Evolutionary conservation across 352 stramenopile species (phyloP).

Genomic region (Globisporangium megalacanthum): DNA sequence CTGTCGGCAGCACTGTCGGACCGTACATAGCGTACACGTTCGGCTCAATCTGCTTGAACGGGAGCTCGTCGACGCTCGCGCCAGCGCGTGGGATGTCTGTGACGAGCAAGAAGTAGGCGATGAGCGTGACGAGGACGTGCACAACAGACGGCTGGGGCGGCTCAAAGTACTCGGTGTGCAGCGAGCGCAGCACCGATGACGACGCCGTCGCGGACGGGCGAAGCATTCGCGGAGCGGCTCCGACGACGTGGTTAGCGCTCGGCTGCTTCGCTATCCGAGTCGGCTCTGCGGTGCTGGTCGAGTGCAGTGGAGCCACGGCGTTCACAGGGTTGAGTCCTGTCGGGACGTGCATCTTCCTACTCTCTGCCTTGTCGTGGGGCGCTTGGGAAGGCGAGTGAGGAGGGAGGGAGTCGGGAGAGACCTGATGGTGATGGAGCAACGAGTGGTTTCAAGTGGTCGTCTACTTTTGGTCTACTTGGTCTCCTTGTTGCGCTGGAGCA

Average conservation of each 20-base stretch:
- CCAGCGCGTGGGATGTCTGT: conserved; percentile 35
- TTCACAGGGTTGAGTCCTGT: not conserved
- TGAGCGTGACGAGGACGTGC: conserved; percentile 29
- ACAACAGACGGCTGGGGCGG: conserved; percentile 13
- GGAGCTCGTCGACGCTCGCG: conserved; percentile 30
- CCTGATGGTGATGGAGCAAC: too few species aligned
- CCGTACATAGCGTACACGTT: conserved; percentile 48
- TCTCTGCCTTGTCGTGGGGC: not conserved
- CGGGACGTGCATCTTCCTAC: conserved; percentile 1
- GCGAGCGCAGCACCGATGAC: conserved; percentile 8
- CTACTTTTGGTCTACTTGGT: not conserved
- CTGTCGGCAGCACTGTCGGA: conserved; percentile 23
- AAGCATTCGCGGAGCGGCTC: not conserved
- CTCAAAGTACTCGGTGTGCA: conserved; percentile 19
- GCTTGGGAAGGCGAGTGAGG: too few species aligned
- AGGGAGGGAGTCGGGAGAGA: too few species aligned
- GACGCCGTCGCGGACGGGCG: conserved; percentile 2
- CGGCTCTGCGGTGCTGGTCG: not conserved
- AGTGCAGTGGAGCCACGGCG: conserved; percentile 6
- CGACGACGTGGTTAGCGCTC: not conserved
- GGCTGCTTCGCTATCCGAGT: not conserved
- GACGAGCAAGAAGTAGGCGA: conserved; percentile 37
- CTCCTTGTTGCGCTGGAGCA: conserved; percentile 14
- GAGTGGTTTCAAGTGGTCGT: too few species aligned
- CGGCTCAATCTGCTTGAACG: conserved; percentile 39